Percentiles rank a stretch among this genome's conserved stretches.
These are phyloP conservation scores for Musa itinerans DNA, from an alignment of 176 grass and related monocot genomes.

Conservation along the genomic window DNA sequence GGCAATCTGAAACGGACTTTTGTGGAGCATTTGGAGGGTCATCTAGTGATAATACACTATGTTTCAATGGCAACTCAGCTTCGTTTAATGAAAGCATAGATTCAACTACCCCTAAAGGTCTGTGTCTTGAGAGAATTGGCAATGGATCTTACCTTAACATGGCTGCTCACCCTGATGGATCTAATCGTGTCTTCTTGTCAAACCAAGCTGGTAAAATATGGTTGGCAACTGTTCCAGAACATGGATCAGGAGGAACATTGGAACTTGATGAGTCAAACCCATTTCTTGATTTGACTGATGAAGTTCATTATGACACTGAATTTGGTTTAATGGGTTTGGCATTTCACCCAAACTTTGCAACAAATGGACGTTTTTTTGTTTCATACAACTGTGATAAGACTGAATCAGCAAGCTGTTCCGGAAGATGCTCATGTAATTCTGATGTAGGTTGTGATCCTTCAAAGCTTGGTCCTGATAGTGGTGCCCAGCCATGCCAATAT, in stretches of 20 bases:
- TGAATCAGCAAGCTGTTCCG: constrained; percentile 47
- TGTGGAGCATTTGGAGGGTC: constrained; percentile 40
- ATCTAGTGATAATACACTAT: constrained; percentile 20
- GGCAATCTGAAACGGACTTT: constrained; percentile 48
- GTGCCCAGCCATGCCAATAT: constrained; percentile 62
- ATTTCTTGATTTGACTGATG: constrained; percentile 79
- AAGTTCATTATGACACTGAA: constrained; percentile 49
- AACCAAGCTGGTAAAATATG: constrained; percentile 63
- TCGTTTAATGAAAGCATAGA: constrained; percentile 34
- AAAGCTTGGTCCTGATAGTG: constrained; percentile 44
- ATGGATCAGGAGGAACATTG: constrained; percentile 33
- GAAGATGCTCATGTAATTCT: constrained; percentile 84
- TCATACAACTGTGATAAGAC: constrained; percentile 89
- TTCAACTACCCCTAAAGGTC: constrained; percentile 36
- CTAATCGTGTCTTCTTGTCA: constrained; percentile 46
- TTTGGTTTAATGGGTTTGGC: constrained; percentile 58
- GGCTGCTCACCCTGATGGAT: constrained; percentile 76
- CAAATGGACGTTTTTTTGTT: constrained; percentile 79
- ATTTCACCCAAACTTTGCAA: constrained; percentile 67
- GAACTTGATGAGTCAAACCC: constrained; percentile 30
- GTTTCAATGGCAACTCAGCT: constrained; percentile 43
- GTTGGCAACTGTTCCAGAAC: constrained; percentile 54
- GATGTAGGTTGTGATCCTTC: constrained; percentile 68
- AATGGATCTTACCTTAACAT: constrained; percentile 73
- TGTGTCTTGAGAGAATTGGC: constrained; percentile 78